Conservation (phyloP, 2,329 filamentous ascomycete species). For the Cladophialophora bantiana region DNA sequence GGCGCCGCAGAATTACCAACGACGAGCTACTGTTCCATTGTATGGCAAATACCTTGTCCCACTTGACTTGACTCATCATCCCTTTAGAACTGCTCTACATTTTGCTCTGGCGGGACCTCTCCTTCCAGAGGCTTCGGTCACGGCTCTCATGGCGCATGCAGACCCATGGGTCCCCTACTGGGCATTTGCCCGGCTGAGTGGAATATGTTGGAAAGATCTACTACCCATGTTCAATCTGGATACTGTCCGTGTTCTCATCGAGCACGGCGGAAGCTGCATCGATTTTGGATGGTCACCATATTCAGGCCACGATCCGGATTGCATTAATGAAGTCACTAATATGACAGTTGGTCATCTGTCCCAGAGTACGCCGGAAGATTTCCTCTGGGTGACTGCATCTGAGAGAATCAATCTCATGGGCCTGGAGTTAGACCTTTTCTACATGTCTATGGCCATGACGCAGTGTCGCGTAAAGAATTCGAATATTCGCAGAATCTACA, state of each 20-base stretch:
- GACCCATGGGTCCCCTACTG: not conserved
- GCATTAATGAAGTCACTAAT: not conserved
- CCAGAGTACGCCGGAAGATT: not conserved
- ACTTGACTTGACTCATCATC: not conserved
- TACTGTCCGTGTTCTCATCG: slow-evolving; percentile 4
- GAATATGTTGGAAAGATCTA: not conserved
- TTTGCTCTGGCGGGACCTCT: not conserved
- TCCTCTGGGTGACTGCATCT: not conserved
- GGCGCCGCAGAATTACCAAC: not conserved
- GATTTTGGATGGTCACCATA: not conserved
- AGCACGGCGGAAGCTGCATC: not conserved
- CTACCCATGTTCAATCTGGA: not conserved
- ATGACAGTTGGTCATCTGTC: not conserved
- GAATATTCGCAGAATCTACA: not conserved
- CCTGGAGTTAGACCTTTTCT: not conserved
- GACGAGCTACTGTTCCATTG: not conserved
- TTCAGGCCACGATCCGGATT: not conserved
- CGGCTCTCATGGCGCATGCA: not conserved
- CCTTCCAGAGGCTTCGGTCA: not conserved
- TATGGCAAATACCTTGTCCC: not conserved
- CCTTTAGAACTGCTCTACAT: not conserved
- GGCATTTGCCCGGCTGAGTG: not conserved
- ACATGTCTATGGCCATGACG: not conserved
- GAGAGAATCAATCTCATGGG: not conserved
- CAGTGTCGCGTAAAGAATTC: not conserved